Evolutionary conservation across 208 protist species (phyloP).

Genomic region (Willaertia magna): DNA sequence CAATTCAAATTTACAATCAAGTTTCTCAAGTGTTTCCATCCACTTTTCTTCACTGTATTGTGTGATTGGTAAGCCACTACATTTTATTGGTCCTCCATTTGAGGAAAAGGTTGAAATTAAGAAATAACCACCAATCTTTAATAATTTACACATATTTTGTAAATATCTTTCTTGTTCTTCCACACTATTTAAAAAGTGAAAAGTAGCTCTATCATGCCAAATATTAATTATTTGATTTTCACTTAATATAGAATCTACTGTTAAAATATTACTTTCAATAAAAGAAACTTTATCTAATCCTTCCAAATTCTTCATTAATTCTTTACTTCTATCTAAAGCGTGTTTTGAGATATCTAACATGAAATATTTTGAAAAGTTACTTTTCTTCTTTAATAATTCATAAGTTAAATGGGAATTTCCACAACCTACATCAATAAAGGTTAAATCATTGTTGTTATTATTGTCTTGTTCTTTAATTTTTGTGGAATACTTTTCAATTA

Average conservation of each 20-base stretch:
- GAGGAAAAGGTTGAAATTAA: not conserved
- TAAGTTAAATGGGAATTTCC: not conserved
- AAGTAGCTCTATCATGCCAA: not conserved
- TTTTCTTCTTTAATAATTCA: not conserved
- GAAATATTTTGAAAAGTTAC: not conserved
- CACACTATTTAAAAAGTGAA: not conserved
- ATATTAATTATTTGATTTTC: not conserved
- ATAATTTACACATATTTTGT: not conserved
- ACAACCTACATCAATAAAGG: not conserved
- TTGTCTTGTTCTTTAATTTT: not conserved
- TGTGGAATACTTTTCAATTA: not conserved
- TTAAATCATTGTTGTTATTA: too few relatives aligned
- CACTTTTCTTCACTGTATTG: not conserved
- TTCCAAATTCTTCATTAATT: not conserved
- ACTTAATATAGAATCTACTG: not conserved
- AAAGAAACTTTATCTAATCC: not conserved
- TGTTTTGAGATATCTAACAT: not conserved
- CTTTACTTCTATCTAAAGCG: not conserved
- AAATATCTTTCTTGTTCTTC: not conserved
- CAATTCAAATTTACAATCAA: not conserved
- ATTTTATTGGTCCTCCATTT: not conserved
- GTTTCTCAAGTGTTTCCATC: not conserved
- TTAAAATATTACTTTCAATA: not conserved
- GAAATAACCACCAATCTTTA: not conserved
- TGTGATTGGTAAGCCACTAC: not conserved